Conservation (phyloP, 2,329 filamentous ascomycete genomes). For the Leptodontidium sp. region DNA sequence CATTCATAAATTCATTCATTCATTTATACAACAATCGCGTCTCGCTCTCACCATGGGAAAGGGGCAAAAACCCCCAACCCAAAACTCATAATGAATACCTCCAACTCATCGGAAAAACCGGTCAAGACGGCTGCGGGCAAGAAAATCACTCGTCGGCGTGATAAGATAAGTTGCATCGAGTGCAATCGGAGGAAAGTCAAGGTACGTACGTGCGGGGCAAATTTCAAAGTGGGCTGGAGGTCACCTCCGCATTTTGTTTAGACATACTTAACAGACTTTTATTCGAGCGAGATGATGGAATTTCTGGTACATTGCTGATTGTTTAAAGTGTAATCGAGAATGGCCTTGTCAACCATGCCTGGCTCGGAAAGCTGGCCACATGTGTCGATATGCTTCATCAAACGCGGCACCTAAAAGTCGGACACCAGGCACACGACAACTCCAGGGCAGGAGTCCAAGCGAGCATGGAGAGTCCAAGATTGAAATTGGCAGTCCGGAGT, state of each 20-base stretch:
- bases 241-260: not conserved
- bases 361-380: constrained; percentile 9
- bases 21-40: not conserved
- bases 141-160: constrained; percentile 7
- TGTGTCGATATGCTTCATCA: constrained; percentile 11
- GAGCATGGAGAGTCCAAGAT: not conserved
- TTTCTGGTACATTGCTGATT: not conserved
- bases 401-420: not conserved
- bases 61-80: not conserved
- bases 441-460: not conserved
- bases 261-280: too few relatives aligned
- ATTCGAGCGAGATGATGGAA: not conserved
- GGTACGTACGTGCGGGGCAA: not conserved
- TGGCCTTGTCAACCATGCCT: constrained; percentile 16
- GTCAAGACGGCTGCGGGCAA: not conserved
- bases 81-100: constrained; percentile 1
- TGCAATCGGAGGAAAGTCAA: constrained; percentile 12
- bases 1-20: not conserved
- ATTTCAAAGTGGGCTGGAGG: not conserved
- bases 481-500: not conserved
- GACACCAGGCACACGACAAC: not conserved
- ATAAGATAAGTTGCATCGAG: constrained; percentile 12
- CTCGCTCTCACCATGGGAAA: too few relatives aligned
- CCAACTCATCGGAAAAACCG: not conserved
- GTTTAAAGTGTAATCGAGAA: constrained; percentile 1